A percentile compares a stretch with the other conserved stretches of the same genome.
phyloP scores from a whole-genome alignment of 2,329 filamentous ascomycete species.

The Ambrosiella xylebori region DNA sequence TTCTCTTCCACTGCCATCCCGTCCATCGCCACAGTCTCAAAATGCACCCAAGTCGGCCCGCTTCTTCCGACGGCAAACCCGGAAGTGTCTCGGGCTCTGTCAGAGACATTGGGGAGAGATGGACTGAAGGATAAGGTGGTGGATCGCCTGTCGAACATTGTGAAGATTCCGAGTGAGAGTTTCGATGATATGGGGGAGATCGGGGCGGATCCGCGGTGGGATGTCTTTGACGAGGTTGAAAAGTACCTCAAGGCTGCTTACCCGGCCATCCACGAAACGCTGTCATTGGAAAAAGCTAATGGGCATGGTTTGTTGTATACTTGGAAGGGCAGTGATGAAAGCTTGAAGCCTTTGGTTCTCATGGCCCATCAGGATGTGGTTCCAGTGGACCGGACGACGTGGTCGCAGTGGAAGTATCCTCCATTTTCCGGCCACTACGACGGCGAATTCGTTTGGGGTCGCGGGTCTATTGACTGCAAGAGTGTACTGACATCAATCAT shows the following conservation, averaged over 20 bases:
- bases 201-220: constrained; percentile 40
- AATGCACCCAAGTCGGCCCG: constrained; percentile 21
- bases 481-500: constrained; percentile 40
- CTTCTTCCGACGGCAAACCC: constrained; percentile 18
- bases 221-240: constrained; percentile 38
- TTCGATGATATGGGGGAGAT: constrained; percentile 38
- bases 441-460: constrained; percentile 42
- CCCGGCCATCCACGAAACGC: constrained; percentile 30
- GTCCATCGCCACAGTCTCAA: neutral
- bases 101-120: constrained; percentile 17
- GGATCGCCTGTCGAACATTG: constrained; percentile 24
- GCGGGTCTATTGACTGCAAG: constrained; percentile 43
- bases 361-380: constrained; percentile 51
- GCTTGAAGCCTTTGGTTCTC: constrained; percentile 37
- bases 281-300: constrained; percentile 38
- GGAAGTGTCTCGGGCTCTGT: constrained; percentile 12
- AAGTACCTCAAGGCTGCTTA: constrained; percentile 31
- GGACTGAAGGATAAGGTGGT: constrained; percentile 21
- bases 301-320: constrained; percentile 41
- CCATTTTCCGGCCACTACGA: constrained; percentile 43
- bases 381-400: constrained; percentile 33
- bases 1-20: neutral
- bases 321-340: constrained; percentile 32
- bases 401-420: constrained; percentile 38
- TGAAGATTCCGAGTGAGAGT: constrained; percentile 37